These are phyloP conservation scores for Boletales sp. DNA, from an alignment of 768 basidiomycete genomes.

Conservation along the genomic window DNA sequence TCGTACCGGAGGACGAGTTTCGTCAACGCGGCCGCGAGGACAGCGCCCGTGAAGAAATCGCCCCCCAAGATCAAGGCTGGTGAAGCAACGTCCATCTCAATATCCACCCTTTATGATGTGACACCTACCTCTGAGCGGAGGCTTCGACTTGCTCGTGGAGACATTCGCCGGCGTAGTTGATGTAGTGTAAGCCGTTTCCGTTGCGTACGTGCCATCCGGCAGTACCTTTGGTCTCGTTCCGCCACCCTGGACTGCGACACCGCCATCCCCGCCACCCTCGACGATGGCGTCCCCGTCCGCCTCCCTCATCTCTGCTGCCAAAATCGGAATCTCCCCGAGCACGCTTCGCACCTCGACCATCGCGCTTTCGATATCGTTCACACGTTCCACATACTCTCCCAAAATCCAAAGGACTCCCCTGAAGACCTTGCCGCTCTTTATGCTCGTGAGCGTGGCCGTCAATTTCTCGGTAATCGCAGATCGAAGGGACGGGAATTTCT, in stretches of 20 bases:
- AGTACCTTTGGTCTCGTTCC: conserved; percentile 71
- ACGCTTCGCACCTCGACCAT: conserved; percentile 81
- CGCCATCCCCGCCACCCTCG: conserved; percentile 39
- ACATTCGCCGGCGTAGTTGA: conserved; percentile 56
- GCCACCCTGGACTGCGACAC: conserved; percentile 34
- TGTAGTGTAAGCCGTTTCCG: conserved; percentile 84
- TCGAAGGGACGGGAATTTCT: conserved; percentile 91
- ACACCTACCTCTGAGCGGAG: conserved; percentile 74
- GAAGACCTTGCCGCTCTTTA: conserved; percentile 96
- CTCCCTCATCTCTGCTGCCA: conserved; percentile 86
- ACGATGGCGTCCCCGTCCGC: conserved; percentile 51
- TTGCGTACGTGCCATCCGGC: conserved; percentile 97
- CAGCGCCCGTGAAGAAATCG: conserved; percentile 95
- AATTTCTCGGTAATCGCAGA: conserved; percentile 82
- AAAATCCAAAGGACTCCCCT: conserved; percentile 96
- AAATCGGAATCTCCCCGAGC: conserved; percentile 95
- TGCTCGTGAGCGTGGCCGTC: conserved; percentile 72
- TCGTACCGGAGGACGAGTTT: conserved; percentile 83
- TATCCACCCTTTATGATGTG: background rate
- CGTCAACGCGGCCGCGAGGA: conserved; percentile 84
- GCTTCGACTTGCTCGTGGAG: conserved; percentile 87
- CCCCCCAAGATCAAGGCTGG: conserved; percentile 85
- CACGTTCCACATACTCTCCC: conserved; percentile 85
- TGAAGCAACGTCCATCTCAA: background rate
- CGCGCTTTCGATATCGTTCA: conserved; percentile 62